These are phyloP conservation scores for Cruciata laevipes DNA, from an alignment of 257 asterid species.

Conservation along the genomic window DNA sequence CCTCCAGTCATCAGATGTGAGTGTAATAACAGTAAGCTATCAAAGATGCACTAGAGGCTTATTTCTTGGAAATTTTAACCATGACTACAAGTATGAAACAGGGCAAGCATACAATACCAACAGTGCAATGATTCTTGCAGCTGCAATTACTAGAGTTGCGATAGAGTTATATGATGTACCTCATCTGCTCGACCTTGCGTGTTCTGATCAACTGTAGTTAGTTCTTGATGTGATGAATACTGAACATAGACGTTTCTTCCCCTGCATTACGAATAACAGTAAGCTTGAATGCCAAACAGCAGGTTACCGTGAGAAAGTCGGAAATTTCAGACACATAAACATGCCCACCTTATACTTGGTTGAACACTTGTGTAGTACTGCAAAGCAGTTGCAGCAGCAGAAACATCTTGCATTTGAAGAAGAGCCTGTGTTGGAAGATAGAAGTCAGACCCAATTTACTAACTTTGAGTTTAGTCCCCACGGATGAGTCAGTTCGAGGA, in stretches of 20 bases:
- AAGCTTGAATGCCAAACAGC: constrained; percentile 5
- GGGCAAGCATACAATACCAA: not conserved
- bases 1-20: not conserved
- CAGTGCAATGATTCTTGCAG: not conserved
- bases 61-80: not conserved
- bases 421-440: constrained; percentile 57
- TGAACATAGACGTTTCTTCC: constrained; percentile 96
- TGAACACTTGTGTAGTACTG: constrained; percentile 78
- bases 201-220: constrained; percentile 87
- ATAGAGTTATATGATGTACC: constrained; percentile 30
- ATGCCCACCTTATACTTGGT: constrained; percentile 75
- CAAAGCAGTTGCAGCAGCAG: constrained; percentile 80
- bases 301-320: not conserved
- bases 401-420: constrained; percentile 94
- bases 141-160: not conserved
- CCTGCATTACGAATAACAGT: constrained; percentile 31
- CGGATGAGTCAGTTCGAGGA: not conserved
- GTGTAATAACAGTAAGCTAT: not conserved
- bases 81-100: not conserved
- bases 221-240: constrained; percentile 95
- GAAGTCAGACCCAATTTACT: not conserved
- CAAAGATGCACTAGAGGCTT: not conserved
- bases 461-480: not conserved
- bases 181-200: constrained; percentile 90
- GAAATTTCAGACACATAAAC: not conserved